Percentiles rank a stretch among this genome's conserved stretches.
Conservation (phyloP, 2,329 filamentous ascomycete species). For the Teratosphaeria zuluensis region DNA sequence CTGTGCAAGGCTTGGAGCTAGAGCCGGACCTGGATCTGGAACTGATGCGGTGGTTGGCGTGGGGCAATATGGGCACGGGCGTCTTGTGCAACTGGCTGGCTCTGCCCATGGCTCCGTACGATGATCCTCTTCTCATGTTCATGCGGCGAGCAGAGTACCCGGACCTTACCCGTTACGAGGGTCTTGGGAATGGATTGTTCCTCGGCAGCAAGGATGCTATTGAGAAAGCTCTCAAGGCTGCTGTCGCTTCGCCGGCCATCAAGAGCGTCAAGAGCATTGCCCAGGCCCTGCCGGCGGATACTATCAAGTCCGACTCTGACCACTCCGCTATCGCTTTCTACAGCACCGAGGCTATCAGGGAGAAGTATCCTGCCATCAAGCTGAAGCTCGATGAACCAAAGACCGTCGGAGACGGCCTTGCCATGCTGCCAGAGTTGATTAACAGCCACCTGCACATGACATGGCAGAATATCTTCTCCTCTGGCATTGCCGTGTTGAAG, state of each 20-base stretch:
- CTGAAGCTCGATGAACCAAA: constrained; percentile 47
- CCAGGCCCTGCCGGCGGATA: constrained; percentile 48
- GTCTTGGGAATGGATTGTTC: constrained; percentile 62
- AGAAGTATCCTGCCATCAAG: constrained; percentile 58
- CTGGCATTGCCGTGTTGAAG: constrained; percentile 72
- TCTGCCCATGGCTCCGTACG: constrained; percentile 69
- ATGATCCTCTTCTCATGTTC: constrained; percentile 62
- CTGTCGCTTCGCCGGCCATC: constrained; percentile 41
- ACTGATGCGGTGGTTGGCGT: constrained; percentile 79
- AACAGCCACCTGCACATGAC: constrained; percentile 75
- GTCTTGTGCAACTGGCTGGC: constrained; percentile 70
- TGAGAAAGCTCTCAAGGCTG: constrained; percentile 33
- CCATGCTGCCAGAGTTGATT: constrained; percentile 62
- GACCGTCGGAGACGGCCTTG: constrained; percentile 50
- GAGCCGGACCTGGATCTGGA: constrained; percentile 56
- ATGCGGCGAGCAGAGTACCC: constrained; percentile 69
- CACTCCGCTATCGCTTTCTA: constrained; percentile 71
- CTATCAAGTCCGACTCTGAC: constrained; percentile 56
- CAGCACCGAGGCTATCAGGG: constrained; percentile 50
- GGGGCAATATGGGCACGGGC: constrained; percentile 82
- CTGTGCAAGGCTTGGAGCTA: constrained; percentile 55
- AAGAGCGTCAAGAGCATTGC: constrained; percentile 54
- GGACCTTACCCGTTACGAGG: constrained; percentile 62
- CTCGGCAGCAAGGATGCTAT: constrained; percentile 52
- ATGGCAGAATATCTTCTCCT: constrained; percentile 70